Evolutionary conservation across 768 basidiomycete species (phyloP), one percentile per base, ranked within the genome.

Genomic region (Pisolithus tinctorius): DNA sequence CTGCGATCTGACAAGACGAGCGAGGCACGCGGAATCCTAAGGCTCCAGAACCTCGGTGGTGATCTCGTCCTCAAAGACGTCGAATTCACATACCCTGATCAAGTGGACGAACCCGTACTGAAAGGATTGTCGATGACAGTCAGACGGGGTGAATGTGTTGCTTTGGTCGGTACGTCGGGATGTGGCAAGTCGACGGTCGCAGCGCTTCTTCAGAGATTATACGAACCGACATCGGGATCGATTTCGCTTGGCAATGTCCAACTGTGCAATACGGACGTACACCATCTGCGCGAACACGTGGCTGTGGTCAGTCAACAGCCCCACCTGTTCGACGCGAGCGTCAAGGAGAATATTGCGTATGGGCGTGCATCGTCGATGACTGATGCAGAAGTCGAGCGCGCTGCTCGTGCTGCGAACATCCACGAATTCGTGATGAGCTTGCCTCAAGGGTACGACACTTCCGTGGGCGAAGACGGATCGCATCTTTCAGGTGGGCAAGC

Each of bases 401-500:
- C 94, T 0, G 90, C 93, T 1, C 75, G 75, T 55, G 76, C 77
- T 0, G 93, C 95, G 0, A 79, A 89, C 64, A 84, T 89, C 3
- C 91, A 95, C 66, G 88, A 93, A 11, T 95, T 95, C 68, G 79
- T 97, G 62, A 75, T 80, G 72, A 69, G 71, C 2, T 75, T 95
- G 0, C 89, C 89, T 0, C 75, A 86, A 31, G 93, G 88, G 1
- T 97, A 97, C 70, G 83, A 92, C 45, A 96, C 93, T 0, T 65
- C 76, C 42, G 76, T 97, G 3, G 95, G 95, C 40, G 93, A 95
- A 72, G 94, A 94, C 66, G 95, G 91, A 0, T 71, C 79, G n/a
- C 76, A 93, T 40, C 80, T 98, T 51, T 94, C 92, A 0, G 95
- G 95, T 17, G 95, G 95, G 0, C 95, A 98, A 62, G 93, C 92